Conservation (phyloP, 78 protist genomes). For the Emiliania huxleyi region DNA sequence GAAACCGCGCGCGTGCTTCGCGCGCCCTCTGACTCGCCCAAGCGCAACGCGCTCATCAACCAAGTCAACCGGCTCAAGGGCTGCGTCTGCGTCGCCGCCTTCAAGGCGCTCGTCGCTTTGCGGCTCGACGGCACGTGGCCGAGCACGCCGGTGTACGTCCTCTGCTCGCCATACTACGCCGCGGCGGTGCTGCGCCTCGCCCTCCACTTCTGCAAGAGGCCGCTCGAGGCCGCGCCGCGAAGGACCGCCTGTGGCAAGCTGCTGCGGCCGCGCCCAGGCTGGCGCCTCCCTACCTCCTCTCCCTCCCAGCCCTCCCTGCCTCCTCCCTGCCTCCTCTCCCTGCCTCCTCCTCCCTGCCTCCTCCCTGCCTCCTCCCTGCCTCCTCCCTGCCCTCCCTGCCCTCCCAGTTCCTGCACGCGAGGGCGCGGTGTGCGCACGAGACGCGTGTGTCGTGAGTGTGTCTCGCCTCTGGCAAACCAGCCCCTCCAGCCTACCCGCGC, state of each 20-base stretch:
- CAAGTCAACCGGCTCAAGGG: neutral
- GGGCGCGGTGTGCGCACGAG: too few species aligned
- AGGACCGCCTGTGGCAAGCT: neutral
- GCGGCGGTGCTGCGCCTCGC: neutral
- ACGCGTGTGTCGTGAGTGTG: too few species aligned
- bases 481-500: too few species aligned
- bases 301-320: too few species aligned
- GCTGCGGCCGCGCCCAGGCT: neutral
- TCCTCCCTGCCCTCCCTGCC: too few species aligned
- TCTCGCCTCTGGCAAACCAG: too few species aligned
- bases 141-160: neutral
- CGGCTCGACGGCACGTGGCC: neutral
- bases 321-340: too few species aligned
- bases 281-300: too few species aligned
- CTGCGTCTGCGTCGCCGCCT: neutral
- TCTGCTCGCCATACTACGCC: neutral
- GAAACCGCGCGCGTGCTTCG: neutral
- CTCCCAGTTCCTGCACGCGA: too few species aligned
- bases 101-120: neutral
- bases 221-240: neutral
- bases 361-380: too few species aligned
- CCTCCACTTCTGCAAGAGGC: neutral
- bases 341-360: too few species aligned
- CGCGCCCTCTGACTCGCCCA: neutral
- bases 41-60: neutral